Evolutionary conservation across 202 grass and related monocot genomes (phyloP).

Genomic region (Setaria viridis): DNA sequence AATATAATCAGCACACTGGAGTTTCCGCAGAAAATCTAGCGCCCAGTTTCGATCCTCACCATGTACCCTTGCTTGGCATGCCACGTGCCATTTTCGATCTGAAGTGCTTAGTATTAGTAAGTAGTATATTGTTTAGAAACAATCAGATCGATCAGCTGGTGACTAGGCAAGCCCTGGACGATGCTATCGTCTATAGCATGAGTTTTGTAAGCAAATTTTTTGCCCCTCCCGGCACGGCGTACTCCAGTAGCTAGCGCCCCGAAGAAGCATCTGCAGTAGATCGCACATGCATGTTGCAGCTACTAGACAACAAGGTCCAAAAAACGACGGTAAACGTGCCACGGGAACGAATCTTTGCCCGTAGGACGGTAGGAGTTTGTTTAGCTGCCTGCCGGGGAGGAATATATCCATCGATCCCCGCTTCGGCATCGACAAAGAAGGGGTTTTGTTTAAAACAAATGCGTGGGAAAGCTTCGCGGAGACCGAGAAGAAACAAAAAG

Average conservation of each 20-base stretch:
- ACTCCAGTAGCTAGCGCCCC: neutral
- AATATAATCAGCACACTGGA: neutral
- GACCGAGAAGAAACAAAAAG: conserved; percentile 76
- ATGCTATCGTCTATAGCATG: neutral
- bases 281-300: conserved; percentile 48
- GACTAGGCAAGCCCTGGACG: neutral
- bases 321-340: conserved; percentile 57
- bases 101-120: neutral
- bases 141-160: neutral
- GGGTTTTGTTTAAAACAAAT: conserved; percentile 2
- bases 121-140: neutral
- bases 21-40: neutral
- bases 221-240: conserved; percentile 11
- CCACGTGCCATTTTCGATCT: neutral
- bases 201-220: neutral
- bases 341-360: conserved; percentile 52
- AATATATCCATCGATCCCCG: conserved; percentile 63
- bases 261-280: conserved; percentile 57
- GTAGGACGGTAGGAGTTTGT: conserved; percentile 22
- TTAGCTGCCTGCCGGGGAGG: conserved; percentile 36
- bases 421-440: conserved; percentile 52
- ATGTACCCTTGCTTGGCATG: neutral
- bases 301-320: conserved; percentile 47
- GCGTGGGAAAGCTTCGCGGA: conserved; percentile 52
- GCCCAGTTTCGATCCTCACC: neutral